A percentile compares a stretch with the other conserved stretches of the same genome.
Evolutionary conservation across 495 filamentous ascomycete genomes (phyloP).

Genomic region (Saxophila tyrrhenica): DNA sequence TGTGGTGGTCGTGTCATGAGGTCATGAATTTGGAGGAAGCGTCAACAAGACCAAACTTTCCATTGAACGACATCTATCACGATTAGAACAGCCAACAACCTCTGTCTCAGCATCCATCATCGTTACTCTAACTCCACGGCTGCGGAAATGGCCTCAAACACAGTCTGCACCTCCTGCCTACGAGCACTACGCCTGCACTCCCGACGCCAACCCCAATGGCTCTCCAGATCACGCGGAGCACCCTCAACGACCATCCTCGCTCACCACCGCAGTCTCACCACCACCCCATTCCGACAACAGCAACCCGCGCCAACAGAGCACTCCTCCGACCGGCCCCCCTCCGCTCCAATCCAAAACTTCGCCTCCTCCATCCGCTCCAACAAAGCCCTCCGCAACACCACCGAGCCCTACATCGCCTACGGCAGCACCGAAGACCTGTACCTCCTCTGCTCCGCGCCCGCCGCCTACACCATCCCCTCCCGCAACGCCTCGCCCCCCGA

Average conservation of each 20-base stretch:
- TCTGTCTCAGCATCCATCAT: too few species aligned
- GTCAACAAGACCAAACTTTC: too few species aligned
- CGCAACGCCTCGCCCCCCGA: conserved; percentile 18
- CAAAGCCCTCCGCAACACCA: conserved; percentile 7
- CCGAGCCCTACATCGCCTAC: conserved; percentile 53
- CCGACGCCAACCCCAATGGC: neutral
- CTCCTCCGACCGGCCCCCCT: neutral
- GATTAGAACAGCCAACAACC: too few species aligned
- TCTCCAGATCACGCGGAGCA: neutral
- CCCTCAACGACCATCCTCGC: neutral
- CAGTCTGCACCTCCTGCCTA: conserved; percentile 8
- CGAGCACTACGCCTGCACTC: conserved; percentile 5
- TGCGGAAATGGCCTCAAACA: neutral
- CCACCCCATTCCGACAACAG: neutral
- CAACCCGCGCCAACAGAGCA: neutral
- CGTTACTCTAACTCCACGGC: too few species aligned
- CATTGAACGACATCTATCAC: too few species aligned
- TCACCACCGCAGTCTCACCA: neutral
- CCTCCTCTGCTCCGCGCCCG: conserved; percentile 63
- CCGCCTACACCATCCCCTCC: conserved; percentile 49
- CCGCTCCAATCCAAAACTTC: conserved; percentile 1
- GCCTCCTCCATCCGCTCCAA: conserved; percentile 10
- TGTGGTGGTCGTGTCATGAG: too few species aligned
- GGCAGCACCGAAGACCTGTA: conserved; percentile 67
- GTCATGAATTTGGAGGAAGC: too few species aligned